These are phyloP conservation scores for Lactarius pseudohatsudake DNA, from an alignment of 768 basidiomycete genomes.

Conservation along the genomic window DNA sequence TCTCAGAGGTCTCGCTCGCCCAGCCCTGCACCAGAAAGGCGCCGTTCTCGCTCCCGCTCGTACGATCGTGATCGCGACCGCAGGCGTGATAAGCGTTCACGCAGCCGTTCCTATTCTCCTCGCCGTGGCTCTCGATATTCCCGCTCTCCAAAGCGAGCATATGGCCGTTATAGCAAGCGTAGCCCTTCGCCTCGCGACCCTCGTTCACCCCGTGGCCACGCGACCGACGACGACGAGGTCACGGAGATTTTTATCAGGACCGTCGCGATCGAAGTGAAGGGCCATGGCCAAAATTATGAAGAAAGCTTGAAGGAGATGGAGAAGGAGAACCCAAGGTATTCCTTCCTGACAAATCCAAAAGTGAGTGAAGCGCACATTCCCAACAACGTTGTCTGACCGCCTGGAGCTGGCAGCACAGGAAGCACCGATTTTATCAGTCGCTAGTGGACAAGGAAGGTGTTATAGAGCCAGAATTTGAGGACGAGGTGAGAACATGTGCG, in stretches of 20 bases:
- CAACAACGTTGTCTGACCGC: neutral
- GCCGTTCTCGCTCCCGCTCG: slow-evolving; percentile 37
- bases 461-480: slow-evolving; percentile 72
- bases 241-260: slow-evolving; percentile 85
- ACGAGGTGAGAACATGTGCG: slow-evolving; percentile 51
- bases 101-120: slow-evolving; percentile 42
- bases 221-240: slow-evolving; percentile 61
- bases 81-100: slow-evolving; percentile 38
- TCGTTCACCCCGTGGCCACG: slow-evolving; percentile 38
- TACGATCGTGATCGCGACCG: slow-evolving; percentile 34
- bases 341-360: slow-evolving; percentile 53
- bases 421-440: slow-evolving; percentile 69
- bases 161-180: slow-evolving; percentile 35
- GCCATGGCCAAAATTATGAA: slow-evolving; percentile 78
- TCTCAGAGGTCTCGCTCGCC: slow-evolving; percentile 31
- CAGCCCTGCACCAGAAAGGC: slow-evolving; percentile 39
- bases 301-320: slow-evolving; percentile 73
- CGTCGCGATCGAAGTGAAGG: slow-evolving; percentile 81
- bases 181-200: slow-evolving; percentile 50
- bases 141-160: slow-evolving; percentile 43
- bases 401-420: slow-evolving; percentile 53
- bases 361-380: slow-evolving; percentile 33
- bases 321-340: slow-evolving; percentile 76
- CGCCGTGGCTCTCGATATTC: slow-evolving; percentile 39
- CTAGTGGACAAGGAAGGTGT: slow-evolving; percentile 57